A percentile compares a stretch with the other conserved stretches of the same genome.
These are phyloP conservation scores for Chytriomyces sp. DNA, from an alignment of 192 early-diverging fungal genomes.

Conservation along the genomic window DNA sequence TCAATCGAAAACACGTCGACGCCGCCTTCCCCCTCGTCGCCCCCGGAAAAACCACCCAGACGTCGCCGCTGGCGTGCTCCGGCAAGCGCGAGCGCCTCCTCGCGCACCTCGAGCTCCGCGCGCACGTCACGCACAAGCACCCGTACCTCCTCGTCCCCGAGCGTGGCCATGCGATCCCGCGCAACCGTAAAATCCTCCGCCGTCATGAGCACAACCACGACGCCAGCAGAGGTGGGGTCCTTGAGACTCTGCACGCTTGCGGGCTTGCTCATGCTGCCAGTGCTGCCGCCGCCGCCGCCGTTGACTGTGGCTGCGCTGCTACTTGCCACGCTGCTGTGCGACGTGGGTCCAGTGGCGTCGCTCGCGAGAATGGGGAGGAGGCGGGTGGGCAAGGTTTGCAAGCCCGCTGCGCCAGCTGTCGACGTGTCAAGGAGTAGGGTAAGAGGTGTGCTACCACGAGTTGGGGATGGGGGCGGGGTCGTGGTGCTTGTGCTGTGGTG, in stretches of 20 bases:
- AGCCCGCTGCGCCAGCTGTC: no score
- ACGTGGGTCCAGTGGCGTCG: neutral
- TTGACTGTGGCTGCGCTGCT: neutral
- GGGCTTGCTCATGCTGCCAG: neutral
- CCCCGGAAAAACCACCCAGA: neutral
- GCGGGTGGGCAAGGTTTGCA: neutral
- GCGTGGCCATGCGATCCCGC: conserved; percentile 10
- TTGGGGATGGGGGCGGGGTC: neutral
- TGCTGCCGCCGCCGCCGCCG: neutral
- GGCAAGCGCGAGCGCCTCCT: neutral
- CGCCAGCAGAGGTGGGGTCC: neutral
- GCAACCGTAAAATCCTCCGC: conserved; percentile 16
- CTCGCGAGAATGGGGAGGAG: neutral
- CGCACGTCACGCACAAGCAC: conserved; percentile 16
- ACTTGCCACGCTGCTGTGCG: neutral
- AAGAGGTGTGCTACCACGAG: neutral
- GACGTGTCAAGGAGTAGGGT: neutral
- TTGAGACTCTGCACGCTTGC: neutral
- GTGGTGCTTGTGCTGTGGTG: neutral
- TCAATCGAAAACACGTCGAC: neutral
- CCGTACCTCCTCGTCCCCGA: conserved; percentile 18
- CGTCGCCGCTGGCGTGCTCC: neutral
- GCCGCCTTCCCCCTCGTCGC: neutral
- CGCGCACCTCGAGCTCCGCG: conserved; percentile 4
- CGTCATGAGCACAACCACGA: conserved; percentile 5